Conservation (phyloP, 1,139 yeast genomes). For the Pneumocystis jirovecii region DNA sequence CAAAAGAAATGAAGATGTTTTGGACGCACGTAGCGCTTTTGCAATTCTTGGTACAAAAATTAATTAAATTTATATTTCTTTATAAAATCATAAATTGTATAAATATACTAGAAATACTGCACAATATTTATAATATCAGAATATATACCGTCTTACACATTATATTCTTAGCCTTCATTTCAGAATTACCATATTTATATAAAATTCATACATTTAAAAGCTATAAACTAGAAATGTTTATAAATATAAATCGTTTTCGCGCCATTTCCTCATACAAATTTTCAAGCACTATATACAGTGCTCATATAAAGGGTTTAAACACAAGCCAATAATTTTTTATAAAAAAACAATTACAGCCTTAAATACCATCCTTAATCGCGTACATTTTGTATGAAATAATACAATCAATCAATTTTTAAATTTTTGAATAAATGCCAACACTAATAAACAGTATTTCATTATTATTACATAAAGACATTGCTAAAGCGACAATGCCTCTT, state of each 20-base stretch:
- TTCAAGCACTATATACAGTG: not conserved
- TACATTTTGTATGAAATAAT: not conserved
- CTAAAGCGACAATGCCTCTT: too few species aligned
- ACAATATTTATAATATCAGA: not conserved
- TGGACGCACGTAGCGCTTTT: not conserved
- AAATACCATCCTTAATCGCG: not conserved
- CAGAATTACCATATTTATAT: not conserved
- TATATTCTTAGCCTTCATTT: not conserved
- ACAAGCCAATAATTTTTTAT: not conserved
- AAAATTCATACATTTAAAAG: not conserved
- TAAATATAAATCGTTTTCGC: not conserved
- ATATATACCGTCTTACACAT: not conserved
- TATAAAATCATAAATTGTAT: not conserved
- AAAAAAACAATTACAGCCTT: not conserved
- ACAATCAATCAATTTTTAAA: not conserved
- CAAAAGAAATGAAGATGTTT: not conserved
- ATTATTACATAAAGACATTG: not conserved
- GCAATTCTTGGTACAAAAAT: not conserved
- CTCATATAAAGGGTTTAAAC: not conserved
- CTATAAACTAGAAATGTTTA: not conserved
- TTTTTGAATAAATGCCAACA: not conserved
- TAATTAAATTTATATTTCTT: not conserved
- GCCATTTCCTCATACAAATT: not conserved
- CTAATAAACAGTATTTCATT: not conserved
- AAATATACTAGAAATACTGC: not conserved